Conservation (phyloP, 2,329 filamentous ascomycete genomes). For the Pyricularia pennisetigena region DNA sequence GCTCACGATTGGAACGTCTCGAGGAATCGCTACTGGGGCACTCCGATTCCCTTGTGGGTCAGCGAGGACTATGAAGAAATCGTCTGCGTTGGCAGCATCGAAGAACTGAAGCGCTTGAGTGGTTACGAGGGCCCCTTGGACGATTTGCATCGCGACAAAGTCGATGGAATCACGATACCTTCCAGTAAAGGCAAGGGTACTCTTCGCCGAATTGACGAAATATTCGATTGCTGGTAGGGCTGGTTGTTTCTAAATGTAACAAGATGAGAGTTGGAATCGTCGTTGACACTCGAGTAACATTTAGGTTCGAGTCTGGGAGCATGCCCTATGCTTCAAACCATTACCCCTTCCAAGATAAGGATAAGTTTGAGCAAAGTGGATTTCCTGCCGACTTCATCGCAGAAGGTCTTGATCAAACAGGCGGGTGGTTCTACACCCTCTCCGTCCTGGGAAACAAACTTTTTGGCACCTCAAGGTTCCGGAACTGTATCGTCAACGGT, state of each 20-base stretch:
- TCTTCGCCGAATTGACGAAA: conserved; percentile 73
- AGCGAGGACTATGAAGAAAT: conserved; percentile 82
- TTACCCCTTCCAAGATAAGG: conserved; percentile 84
- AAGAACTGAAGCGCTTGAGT: conserved; percentile 74
- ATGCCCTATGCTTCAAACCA: conserved; percentile 92
- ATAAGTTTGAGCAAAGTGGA: conserved; percentile 44
- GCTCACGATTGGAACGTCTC: conserved; percentile 94
- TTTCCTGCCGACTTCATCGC: conserved; percentile 43
- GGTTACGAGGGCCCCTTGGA: conserved; percentile 75
- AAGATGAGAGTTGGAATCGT: background rate
- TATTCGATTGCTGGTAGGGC: conserved; percentile 87
- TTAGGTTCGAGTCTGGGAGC: conserved; percentile 73
- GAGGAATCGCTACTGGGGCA: conserved; percentile 91
- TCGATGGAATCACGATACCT: conserved; percentile 94
- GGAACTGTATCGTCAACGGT: conserved; percentile 91
- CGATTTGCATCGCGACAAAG: conserved; percentile 85
- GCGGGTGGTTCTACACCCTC: conserved; percentile 94
- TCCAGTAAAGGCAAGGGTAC: conserved; percentile 77
- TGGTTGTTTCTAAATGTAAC: too few relatives aligned
- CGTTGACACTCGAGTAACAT: background rate
- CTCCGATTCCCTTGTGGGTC: conserved; percentile 83
- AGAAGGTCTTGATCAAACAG: conserved; percentile 59
- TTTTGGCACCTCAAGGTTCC: conserved; percentile 76
- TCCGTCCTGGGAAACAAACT: conserved; percentile 81
- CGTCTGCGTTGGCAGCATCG: conserved; percentile 75